Evolutionary conservation across 2,329 filamentous ascomycete genomes (phyloP).

Genomic region (Colletotrichum lentis): DNA sequence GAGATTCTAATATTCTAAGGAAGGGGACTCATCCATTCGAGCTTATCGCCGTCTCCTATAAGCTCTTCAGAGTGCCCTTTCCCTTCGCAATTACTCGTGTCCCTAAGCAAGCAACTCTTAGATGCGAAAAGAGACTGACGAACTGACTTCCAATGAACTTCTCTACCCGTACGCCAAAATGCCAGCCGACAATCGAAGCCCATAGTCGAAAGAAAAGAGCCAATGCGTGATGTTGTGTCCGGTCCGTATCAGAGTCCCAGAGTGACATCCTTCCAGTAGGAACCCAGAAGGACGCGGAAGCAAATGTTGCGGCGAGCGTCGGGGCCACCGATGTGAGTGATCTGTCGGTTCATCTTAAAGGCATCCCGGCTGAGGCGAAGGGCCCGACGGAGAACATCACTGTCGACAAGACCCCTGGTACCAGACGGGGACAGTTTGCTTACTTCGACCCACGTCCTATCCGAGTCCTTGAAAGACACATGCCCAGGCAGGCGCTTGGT

Average conservation of each 20-base stretch:
- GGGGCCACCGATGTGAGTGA: background rate
- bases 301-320: background rate
- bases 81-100: background rate
- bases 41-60: background rate
- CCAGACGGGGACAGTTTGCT: background rate
- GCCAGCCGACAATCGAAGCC: no score
- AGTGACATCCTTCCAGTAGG: background rate
- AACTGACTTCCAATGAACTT: no score
- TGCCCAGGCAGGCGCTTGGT: background rate
- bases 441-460: background rate
- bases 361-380: rapidly evolving
- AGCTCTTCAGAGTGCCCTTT: background rate
- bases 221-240: background rate
- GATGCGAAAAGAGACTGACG: background rate
- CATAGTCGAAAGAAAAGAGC: no score
- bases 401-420: background rate
- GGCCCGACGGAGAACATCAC: rapidly evolving
- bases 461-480: background rate
- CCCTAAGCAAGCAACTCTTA: background rate
- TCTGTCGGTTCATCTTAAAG: background rate
- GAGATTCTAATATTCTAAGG: no score
- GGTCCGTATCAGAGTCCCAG: background rate
- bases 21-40: background rate
- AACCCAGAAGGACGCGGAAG: background rate
- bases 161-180: background rate